A percentile compares a stretch with the other conserved stretches of the same genome.
Conservation (phyloP, 306 rosid species). For the Cicer arietinum region DNA sequence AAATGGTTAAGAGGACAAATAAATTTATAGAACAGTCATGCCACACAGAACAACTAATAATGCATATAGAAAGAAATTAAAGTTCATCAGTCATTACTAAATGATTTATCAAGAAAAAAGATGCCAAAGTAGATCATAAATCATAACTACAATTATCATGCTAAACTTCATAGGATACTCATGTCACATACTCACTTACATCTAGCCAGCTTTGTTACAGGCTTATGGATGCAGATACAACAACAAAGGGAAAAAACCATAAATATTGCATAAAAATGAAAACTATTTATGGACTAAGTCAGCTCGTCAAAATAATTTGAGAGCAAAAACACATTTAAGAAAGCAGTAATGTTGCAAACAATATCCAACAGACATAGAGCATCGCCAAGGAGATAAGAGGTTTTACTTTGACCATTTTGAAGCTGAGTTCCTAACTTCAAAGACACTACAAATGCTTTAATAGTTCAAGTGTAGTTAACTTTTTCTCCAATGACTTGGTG, state of each 20-base stretch:
- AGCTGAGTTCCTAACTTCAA: conserved; percentile 17
- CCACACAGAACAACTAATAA: conserved; percentile 3
- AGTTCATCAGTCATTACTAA: not conserved
- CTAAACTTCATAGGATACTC: not conserved
- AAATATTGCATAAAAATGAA: not conserved
- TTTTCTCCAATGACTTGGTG: conserved; percentile 11
- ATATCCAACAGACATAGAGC: conserved; percentile 2
- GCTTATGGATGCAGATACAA: not conserved
- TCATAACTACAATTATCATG: conserved; percentile 15
- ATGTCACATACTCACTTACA: not conserved
- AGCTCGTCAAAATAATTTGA: not conserved
- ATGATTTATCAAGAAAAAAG: conserved; percentile 9
- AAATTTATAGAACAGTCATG: not conserved
- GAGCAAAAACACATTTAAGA: conserved; percentile 22
- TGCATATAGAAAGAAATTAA: conserved; percentile 17
- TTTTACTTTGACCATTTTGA: not conserved
- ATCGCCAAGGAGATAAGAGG: conserved; percentile 10
- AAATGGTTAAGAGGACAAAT: conserved; percentile 23
- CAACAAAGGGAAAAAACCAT: not conserved
- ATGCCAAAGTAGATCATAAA: conserved; percentile 16
- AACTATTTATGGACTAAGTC: conserved; percentile 1
- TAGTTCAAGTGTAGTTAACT: conserved; percentile 6
- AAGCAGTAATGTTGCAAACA: conserved; percentile 1
- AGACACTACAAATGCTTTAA: conserved; percentile 26
- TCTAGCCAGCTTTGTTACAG: not conserved